These are phyloP conservation scores for Blastobotrys malaysiensis DNA, from an alignment of 1,139 yeast genomes.

Conservation along the genomic window DNA sequence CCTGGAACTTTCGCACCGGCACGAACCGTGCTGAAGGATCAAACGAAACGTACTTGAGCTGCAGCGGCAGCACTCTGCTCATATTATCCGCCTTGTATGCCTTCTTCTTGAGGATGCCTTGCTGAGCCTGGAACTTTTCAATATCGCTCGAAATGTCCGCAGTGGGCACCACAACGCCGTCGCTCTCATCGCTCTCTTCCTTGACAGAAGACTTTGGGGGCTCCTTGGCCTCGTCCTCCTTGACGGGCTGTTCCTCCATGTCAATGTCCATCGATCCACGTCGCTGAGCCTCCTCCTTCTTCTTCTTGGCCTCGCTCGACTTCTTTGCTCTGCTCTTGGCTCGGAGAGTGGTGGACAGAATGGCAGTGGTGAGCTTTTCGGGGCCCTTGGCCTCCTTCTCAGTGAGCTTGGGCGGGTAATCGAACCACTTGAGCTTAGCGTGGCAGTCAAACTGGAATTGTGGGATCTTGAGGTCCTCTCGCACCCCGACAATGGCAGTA, in stretches of 20 bases:
- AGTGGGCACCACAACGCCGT: slow-evolving; percentile 15
- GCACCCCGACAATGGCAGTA: slow-evolving; percentile 83
- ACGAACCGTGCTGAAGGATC: slow-evolving; percentile 57
- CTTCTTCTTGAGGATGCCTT: slow-evolving; percentile 37
- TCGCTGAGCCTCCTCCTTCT: slow-evolving; percentile 38
- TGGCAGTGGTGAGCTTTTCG: slow-evolving; percentile 89
- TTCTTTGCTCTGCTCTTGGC: slow-evolving; percentile 91
- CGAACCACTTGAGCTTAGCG: slow-evolving; percentile 72
- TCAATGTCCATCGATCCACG: slow-evolving; percentile 19
- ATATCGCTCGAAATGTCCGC: neutral
- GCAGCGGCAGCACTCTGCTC: slow-evolving; percentile 89
- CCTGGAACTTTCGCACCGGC: slow-evolving; percentile 78
- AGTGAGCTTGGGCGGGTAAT: slow-evolving; percentile 85
- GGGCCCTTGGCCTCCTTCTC: slow-evolving; percentile 77
- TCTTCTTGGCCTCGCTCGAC: slow-evolving; percentile 44
- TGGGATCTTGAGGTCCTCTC: slow-evolving; percentile 82
- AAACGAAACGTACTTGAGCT: slow-evolving; percentile 77
- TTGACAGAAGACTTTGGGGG: slow-evolving; percentile 20
- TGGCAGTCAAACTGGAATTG: slow-evolving; percentile 77
- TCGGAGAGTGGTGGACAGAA: slow-evolving; percentile 84
- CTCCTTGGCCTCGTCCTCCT: slow-evolving; percentile 17
- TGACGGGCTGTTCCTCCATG: slow-evolving; percentile 18
- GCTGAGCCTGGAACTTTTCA: slow-evolving; percentile 26
- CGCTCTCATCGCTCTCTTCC: slow-evolving; percentile 31
- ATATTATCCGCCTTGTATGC: slow-evolving; percentile 63